These are phyloP conservation scores for Selenicereus undatus DNA, from an alignment of 148 eudicot species.

Conservation along the genomic window DNA sequence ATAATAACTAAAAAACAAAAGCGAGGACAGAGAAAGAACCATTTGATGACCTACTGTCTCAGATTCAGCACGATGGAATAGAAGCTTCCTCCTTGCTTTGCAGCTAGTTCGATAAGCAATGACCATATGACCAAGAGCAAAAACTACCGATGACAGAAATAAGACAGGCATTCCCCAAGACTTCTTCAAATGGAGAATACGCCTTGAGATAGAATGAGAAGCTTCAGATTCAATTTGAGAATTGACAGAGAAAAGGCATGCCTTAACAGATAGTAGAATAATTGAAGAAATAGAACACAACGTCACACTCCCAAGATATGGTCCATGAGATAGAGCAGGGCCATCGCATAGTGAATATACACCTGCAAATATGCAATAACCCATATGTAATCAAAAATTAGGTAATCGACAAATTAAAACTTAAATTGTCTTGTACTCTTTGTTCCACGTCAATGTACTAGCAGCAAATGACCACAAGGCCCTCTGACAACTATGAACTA, in stretches of 20 bases:
- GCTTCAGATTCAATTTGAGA: constrained; percentile 82
- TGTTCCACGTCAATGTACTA: neutral
- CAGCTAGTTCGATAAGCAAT: constrained; percentile 90
- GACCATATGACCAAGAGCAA: constrained; percentile 96
- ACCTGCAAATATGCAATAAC: constrained; percentile 42
- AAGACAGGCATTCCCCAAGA: constrained; percentile 99
- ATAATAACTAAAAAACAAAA: neutral
- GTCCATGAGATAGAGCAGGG: constrained; percentile 86
- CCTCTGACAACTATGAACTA: neutral
- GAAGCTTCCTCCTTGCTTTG: constrained; percentile 81
- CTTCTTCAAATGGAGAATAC: constrained; percentile 79
- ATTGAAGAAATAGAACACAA: constrained; percentile 68
- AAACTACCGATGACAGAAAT: constrained; percentile 89
- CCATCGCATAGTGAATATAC: constrained; percentile 80
- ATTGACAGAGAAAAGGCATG: constrained; percentile 79
- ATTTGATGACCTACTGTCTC: constrained; percentile 63
- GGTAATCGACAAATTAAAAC: neutral
- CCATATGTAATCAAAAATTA: neutral
- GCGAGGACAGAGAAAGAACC: neutral
- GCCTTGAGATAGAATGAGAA: constrained; percentile 59
- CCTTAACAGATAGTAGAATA: constrained; percentile 78
- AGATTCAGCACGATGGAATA: constrained; percentile 80
- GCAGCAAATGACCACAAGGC: neutral
- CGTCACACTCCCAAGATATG: constrained; percentile 83
- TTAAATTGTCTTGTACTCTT: neutral